These are phyloP conservation scores for Melanopsichium pennsylvanicum DNA, from an alignment of 1,284 basidiomycete genomes.

Conservation along the genomic window DNA sequence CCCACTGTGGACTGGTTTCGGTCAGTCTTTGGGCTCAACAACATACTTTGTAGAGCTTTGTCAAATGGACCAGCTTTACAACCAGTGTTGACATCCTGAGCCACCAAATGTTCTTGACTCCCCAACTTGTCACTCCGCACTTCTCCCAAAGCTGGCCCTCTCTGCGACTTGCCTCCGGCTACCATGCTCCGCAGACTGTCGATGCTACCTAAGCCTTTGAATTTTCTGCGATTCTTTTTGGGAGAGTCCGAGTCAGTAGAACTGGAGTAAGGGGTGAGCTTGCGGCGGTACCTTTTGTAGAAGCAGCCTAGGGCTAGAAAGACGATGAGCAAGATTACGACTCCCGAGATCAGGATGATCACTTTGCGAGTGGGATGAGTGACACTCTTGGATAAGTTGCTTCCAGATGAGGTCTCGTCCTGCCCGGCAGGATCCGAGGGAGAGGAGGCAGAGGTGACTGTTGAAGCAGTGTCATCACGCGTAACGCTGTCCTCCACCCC, in stretches of 20 bases:
- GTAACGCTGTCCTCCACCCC: not conserved
- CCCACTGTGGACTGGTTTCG: no score
- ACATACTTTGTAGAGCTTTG: not conserved
- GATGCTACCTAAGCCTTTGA: conserved; percentile 11
- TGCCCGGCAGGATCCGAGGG: no score
- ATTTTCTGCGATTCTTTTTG: not conserved
- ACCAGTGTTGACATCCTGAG: no score
- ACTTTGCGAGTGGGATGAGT: not conserved
- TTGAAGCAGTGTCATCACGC: conserved; percentile 11
- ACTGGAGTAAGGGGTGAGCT: not conserved
- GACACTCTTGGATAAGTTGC: not conserved
- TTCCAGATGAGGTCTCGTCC: not conserved
- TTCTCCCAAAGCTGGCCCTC: no score
- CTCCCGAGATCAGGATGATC: not conserved
- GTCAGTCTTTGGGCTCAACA: no score
- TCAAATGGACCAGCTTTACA: not conserved
- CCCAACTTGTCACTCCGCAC: no score
- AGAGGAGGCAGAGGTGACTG: not conserved
- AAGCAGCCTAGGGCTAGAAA: conserved; percentile 2
- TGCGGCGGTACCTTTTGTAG: conserved; percentile 5
- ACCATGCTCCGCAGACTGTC: conserved; percentile 1
- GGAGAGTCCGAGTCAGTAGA: not conserved
- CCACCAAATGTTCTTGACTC: no score
- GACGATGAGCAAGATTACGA: not conserved
- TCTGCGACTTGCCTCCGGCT: no score